These are phyloP conservation scores for Dipodascus geniculatus DNA, from an alignment of 805 yeast genomes.

Conservation along the genomic window DNA sequence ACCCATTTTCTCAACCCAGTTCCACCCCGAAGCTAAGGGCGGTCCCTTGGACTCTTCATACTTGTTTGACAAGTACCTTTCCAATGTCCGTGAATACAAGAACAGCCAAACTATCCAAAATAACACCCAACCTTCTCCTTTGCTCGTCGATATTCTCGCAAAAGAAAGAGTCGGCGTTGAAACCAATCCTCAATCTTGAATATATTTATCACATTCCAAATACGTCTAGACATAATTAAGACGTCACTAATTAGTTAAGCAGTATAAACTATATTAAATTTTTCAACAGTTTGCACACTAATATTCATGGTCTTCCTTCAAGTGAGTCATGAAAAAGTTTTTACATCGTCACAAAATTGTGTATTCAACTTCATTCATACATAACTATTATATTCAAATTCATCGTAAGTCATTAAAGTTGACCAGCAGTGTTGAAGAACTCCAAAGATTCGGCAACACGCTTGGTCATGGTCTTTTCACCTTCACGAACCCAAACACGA, in stretches of 20 bases:
- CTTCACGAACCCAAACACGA: constrained; percentile 99
- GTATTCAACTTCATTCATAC: background rate
- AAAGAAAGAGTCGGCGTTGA: constrained; percentile 34
- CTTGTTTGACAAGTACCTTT: constrained; percentile 83
- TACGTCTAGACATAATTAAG: no score
- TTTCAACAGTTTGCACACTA: no score
- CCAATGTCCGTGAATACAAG: constrained; percentile 46
- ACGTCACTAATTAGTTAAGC: no score
- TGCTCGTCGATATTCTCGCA: constrained; percentile 29
- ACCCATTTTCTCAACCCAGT: constrained; percentile 94
- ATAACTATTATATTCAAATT: background rate
- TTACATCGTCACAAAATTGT: background rate
- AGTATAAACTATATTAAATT: no score
- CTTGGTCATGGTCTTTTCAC: constrained; percentile 94
- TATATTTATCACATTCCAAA: no score
- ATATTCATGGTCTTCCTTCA: no score
- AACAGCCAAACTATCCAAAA: constrained; percentile 29
- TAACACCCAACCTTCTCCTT: constrained; percentile 30
- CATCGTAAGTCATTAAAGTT: constrained; percentile 11
- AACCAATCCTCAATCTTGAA: constrained; percentile 24
- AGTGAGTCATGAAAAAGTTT: no score
- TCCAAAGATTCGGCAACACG: constrained; percentile 78
- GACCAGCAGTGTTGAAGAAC: constrained; percentile 49
- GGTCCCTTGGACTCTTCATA: constrained; percentile 93
- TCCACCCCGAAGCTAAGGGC: constrained; percentile 99